Evolutionary conservation across 495 filamentous ascomycete species (phyloP).

Genomic region (Aspergillus haitiensis): DNA sequence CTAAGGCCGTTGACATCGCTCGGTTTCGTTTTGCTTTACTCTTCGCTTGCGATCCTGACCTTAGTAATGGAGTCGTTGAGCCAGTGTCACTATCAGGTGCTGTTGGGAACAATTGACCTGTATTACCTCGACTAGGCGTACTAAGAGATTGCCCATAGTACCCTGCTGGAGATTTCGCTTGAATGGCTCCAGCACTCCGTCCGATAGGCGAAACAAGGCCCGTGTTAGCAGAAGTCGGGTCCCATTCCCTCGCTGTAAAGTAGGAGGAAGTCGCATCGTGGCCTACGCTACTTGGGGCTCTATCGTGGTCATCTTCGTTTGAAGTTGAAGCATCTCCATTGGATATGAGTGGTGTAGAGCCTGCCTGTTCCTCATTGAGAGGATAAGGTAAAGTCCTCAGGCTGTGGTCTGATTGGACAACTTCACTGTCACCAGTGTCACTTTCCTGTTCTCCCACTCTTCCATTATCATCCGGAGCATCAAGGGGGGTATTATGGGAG

Average conservation of each 20-base stretch:
- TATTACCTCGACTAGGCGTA: constrained; percentile 22
- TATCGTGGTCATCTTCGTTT: constrained; percentile 13
- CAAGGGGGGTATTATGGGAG: constrained; percentile 25
- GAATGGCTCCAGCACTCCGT: constrained; percentile 1
- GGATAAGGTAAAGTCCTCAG: constrained; percentile 18
- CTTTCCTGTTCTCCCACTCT: constrained; percentile 24
- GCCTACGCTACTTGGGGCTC: constrained; percentile 20
- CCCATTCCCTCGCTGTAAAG: constrained; percentile 26
- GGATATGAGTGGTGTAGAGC: constrained; percentile 1
- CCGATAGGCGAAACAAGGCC: background rate
- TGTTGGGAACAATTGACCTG: constrained; percentile 26
- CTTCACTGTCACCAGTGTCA: constrained; percentile 18
- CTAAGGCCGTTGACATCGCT: constrained; percentile 28
- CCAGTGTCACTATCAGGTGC: constrained; percentile 38
- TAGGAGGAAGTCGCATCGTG: constrained; percentile 27
- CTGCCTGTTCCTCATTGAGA: constrained; percentile 8
- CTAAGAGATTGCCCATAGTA: constrained; percentile 22
- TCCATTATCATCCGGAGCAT: constrained; percentile 23
- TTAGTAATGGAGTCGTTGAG: constrained; percentile 42
- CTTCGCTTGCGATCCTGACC: constrained; percentile 24
- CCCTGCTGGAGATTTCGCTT: constrained; percentile 6
- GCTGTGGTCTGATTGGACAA: background rate
- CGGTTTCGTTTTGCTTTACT: constrained; percentile 28
- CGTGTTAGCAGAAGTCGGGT: constrained; percentile 6
- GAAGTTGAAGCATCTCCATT: constrained; percentile 3